phyloP scores from a whole-genome alignment of 352 stramenopile species.

The Globisporangium spiculum region DNA sequence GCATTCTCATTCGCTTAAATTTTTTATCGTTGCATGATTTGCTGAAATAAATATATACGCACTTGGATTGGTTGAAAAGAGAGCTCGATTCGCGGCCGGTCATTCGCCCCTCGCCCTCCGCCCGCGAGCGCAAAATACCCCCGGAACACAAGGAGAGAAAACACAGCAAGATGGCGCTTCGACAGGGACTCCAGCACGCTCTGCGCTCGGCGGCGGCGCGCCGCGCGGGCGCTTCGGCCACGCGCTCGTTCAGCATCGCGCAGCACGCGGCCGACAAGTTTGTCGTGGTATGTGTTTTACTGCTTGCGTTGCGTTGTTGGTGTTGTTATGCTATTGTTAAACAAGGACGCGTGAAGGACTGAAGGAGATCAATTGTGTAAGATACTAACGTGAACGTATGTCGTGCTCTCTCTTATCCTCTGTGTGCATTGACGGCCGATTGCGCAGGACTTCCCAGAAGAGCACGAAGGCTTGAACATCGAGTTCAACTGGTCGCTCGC shows the following conservation, averaged over 20 bases:
- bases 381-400: not conserved
- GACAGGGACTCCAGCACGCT: slow-evolving; percentile 51
- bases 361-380: not conserved
- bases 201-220: slow-evolving; percentile 39
- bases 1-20: slow-evolving; percentile 34
- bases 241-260: slow-evolving; percentile 43
- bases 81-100: slow-evolving; percentile 28
- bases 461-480: slow-evolving; percentile 79
- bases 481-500: slow-evolving; percentile 88
- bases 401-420: not conserved
- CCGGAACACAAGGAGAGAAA: slow-evolving; percentile 20
- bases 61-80: slow-evolving; percentile 15
- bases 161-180: slow-evolving; percentile 38
- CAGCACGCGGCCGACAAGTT: slow-evolving; percentile 78
- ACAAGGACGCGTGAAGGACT: not conserved
- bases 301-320: not conserved
- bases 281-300: slow-evolving; percentile 46
- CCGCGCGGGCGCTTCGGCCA: slow-evolving; percentile 21
- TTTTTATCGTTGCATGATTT: not conserved
- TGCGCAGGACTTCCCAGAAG: slow-evolving; percentile 64
- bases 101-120: slow-evolving; percentile 27
- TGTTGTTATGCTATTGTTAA: not conserved
- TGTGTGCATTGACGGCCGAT: slow-evolving; percentile 6
- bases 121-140: slow-evolving; percentile 21
- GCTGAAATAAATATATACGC: not conserved